Evolutionary conservation across 768 basidiomycete genomes (phyloP).

Genomic region (Gloeopeniophorella convolvens): DNA sequence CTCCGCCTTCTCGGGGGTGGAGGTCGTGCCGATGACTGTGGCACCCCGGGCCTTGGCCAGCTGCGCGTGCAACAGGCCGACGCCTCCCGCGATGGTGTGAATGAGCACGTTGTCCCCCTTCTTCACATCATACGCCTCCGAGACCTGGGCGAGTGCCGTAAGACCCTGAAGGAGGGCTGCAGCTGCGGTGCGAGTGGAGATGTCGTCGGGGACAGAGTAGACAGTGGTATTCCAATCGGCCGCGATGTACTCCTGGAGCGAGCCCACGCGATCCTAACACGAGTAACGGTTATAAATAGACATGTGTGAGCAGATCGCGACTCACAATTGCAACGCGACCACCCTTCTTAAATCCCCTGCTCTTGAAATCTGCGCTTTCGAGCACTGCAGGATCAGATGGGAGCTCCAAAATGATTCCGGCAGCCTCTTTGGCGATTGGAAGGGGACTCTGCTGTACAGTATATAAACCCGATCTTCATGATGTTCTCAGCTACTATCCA

Average conservation of each 20-base stretch:
- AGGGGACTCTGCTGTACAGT: slow-evolving; percentile 51
- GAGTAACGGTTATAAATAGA: neutral
- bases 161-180: slow-evolving; percentile 68
- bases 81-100: slow-evolving; percentile 88
- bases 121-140: slow-evolving; percentile 81
- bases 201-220: slow-evolving; percentile 55
- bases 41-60: slow-evolving; percentile 69
- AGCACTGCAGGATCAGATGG: slow-evolving; percentile 61
- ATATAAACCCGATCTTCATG: slow-evolving; percentile 55
- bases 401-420: slow-evolving; percentile 69
- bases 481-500: neutral
- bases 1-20: slow-evolving; percentile 74
- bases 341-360: slow-evolving; percentile 61
- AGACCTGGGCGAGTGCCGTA: slow-evolving; percentile 70
- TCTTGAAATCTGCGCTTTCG: slow-evolving; percentile 55
- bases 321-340: slow-evolving; percentile 65
- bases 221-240: slow-evolving; percentile 50
- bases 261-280: slow-evolving; percentile 39
- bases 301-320: neutral
- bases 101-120: slow-evolving; percentile 75
- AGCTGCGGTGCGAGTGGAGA: slow-evolving; percentile 59
- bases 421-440: slow-evolving; percentile 69
- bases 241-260: slow-evolving; percentile 69
- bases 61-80: slow-evolving; percentile 67
- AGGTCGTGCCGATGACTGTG: slow-evolving; percentile 90